A percentile compares a stretch with the other conserved stretches of the same genome.
These are phyloP conservation scores for Daldinia decipiens DNA, from an alignment of 495 filamentous ascomycete species.

Conservation along the genomic window DNA sequence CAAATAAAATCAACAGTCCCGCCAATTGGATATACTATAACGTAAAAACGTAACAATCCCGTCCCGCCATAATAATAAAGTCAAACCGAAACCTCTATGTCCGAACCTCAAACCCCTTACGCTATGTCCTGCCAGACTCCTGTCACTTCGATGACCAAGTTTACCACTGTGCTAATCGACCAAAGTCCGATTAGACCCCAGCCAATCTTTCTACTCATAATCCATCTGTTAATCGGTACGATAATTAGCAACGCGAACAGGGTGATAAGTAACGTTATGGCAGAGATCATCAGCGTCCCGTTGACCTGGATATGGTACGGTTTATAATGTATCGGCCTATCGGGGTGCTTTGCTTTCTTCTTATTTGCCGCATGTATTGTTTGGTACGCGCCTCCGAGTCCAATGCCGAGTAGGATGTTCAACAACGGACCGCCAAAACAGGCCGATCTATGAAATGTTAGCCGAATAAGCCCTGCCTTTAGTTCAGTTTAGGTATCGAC, in stretches of 20 bases:
- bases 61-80: constrained; percentile 7
- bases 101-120: constrained; percentile 18
- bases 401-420: constrained; percentile 95
- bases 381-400: constrained; percentile 87
- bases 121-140: constrained; percentile 60
- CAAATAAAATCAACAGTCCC: background rate
- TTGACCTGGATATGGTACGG: constrained; percentile 85
- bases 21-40: background rate
- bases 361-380: constrained; percentile 68
- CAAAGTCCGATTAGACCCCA: constrained; percentile 85
- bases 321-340: constrained; percentile 60
- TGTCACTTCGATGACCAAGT: constrained; percentile 83
- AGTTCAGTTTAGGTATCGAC: constrained; percentile 34
- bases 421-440: constrained; percentile 98
- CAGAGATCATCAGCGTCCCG: constrained; percentile 83
- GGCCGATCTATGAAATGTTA: constrained; percentile 64
- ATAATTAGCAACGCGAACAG: constrained; percentile 79
- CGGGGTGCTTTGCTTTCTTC: constrained; percentile 66
- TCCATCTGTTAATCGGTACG: constrained; percentile 89
- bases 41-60: constrained; percentile 14
- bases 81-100: constrained; percentile 11
- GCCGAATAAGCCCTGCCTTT: constrained; percentile 5
- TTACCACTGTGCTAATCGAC: constrained; percentile 82
- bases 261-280: constrained; percentile 81
- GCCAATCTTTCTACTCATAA: constrained; percentile 86